Percentiles rank a stretch among this genome's conserved stretches.
Evolutionary conservation across 305 asterid species (phyloP).

Genomic region (Solanum aculeatissimum): DNA sequence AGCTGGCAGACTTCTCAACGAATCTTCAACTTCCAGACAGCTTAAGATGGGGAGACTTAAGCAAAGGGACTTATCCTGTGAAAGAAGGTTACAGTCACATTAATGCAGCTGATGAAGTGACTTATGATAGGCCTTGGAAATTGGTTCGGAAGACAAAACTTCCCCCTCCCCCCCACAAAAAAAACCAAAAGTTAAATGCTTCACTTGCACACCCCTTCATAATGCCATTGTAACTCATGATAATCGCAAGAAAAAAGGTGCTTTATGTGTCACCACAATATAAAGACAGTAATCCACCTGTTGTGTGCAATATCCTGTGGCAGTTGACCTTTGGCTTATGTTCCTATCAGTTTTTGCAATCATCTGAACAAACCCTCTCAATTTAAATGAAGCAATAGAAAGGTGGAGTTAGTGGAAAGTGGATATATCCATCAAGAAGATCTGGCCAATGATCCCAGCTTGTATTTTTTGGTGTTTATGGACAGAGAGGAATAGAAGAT

Average conservation of each 20-base stretch:
- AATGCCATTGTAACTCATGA: not conserved
- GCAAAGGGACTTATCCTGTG: not conserved
- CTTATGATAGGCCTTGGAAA: not conserved
- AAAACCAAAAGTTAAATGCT: not conserved
- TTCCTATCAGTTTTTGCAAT: not conserved
- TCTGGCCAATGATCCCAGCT: not conserved
- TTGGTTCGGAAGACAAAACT: not conserved
- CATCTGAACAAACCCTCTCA: not conserved
- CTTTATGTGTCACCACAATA: not conserved
- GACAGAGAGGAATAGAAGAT: not conserved
- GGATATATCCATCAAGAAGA: not conserved
- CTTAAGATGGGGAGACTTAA: not conserved
- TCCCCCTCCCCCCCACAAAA: not conserved
- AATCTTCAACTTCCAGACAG: not conserved
- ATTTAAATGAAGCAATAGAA: not conserved
- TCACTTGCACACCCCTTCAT: not conserved
- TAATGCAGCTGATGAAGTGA: not conserved
- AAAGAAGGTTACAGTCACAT: not conserved
- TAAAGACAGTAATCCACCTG: not conserved
- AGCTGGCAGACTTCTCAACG: not conserved
- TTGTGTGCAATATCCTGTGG: not conserved
- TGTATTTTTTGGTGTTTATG: not conserved
- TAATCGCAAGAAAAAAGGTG: not conserved
- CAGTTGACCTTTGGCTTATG: not conserved
- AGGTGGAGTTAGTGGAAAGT: not conserved